Percentiles rank a stretch among this genome's conserved stretches.
Conservation (phyloP, 345 rosid species). For the Gossypium australe region DNA sequence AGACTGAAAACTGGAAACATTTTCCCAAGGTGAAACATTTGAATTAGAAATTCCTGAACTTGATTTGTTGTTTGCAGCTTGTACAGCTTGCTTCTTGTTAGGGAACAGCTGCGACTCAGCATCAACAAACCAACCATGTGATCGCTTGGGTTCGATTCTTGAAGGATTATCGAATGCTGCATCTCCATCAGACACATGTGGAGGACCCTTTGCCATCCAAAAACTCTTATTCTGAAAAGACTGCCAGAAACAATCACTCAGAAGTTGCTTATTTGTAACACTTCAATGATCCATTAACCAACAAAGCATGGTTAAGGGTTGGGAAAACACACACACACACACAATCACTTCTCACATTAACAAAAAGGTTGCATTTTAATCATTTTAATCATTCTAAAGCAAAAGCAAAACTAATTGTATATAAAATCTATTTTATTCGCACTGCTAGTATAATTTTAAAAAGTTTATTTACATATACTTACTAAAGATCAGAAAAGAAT, state of each 20-base stretch:
- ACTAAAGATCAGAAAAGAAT: neutral
- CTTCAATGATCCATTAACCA: neutral
- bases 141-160: constrained; percentile 57
- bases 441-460: neutral
- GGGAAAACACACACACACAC: too few relatives aligned
- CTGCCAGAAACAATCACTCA: constrained; percentile 15
- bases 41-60: constrained; percentile 33
- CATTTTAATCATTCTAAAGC: neutral
- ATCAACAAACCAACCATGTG: constrained; percentile 68
- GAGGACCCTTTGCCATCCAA: constrained; percentile 52
- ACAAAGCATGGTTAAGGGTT: neutral
- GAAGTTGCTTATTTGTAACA: constrained; percentile 6
- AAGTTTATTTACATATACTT: neutral
- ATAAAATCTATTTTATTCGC: neutral
- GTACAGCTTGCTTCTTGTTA: constrained; percentile 69
- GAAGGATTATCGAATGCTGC: constrained; percentile 47
- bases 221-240: constrained; percentile 63
- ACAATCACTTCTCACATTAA: neutral
- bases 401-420: neutral
- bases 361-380: neutral
- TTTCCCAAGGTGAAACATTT: constrained; percentile 57
- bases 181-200: constrained; percentile 44
- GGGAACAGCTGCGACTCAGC: constrained; percentile 64
- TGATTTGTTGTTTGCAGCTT: constrained; percentile 32
- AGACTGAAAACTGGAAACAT: constrained; percentile 47